Percentiles rank a stretch among this genome's conserved stretches.
Evolutionary conservation across 768 basidiomycete genomes (phyloP).

Genomic region (Boletus tomentosulus): DNA sequence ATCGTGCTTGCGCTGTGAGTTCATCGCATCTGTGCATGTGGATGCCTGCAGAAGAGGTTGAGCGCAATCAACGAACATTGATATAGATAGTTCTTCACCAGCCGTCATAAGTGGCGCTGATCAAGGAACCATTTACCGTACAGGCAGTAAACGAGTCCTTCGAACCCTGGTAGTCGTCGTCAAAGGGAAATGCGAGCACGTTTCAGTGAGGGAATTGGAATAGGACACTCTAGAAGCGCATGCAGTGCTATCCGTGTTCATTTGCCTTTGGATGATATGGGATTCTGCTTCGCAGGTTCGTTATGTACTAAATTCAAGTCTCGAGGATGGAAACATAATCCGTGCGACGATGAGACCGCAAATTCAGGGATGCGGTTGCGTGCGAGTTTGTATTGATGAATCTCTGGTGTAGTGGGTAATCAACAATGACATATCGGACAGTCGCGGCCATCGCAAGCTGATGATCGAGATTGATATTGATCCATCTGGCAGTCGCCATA

Average conservation of each 20-base stretch:
- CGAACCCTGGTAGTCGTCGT: background rate
- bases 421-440: no score
- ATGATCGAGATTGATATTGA: background rate
- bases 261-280: background rate
- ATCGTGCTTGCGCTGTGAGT: background rate
- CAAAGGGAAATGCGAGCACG: background rate
- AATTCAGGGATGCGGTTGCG: no score
- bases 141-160: background rate
- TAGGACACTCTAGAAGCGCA: background rate
- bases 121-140: background rate
- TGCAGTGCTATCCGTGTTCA: background rate
- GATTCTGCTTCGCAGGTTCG: background rate
- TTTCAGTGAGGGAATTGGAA: background rate
- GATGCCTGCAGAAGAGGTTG: background rate
- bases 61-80: background rate
- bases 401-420: no score
- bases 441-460: background rate
- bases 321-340: no score
- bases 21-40: background rate
- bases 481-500: no score
- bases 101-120: no score
- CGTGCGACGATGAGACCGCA: no score
- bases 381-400: no score
- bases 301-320: no score
- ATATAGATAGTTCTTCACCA: no score